Conservation (phyloP, 805 yeast species). For the Ogataea methylovora region DNA sequence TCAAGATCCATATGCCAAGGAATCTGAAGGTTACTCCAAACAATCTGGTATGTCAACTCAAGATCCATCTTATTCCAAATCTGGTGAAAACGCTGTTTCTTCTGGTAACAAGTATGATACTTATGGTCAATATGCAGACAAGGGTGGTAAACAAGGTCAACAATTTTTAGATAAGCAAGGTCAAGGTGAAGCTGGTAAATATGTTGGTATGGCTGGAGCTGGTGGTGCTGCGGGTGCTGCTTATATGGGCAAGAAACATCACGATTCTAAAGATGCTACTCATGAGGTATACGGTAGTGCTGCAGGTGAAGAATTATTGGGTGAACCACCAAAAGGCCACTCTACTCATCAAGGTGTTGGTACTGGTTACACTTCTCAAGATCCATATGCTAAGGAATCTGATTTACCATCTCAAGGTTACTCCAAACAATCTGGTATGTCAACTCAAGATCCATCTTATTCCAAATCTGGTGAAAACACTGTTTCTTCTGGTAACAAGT, state of each 20-base stretch:
- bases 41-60: too few species aligned
- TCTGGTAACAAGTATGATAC: constrained; percentile 3
- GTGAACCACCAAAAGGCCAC: neutral
- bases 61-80: too few species aligned
- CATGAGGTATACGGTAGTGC: neutral
- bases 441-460: too few species aligned
- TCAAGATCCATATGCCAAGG: too few species aligned
- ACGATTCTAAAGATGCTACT: neutral
- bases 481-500: neutral
- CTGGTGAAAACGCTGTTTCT: neutral
- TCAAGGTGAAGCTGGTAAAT: constrained; percentile 6
- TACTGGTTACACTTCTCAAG: too few species aligned
- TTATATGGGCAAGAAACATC: constrained; percentile 1
- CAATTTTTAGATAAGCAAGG: neutral
- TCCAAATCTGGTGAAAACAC: neutral
- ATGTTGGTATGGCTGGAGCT: constrained; percentile 1
- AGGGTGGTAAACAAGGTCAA: constrained; percentile 1
- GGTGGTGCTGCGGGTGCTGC: constrained; percentile 5
- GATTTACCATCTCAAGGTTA: neutral
- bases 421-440: neutral
- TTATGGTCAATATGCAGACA: constrained; percentile 4
- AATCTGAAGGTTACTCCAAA: neutral
- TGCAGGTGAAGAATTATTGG: neutral
- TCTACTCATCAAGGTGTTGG: neutral
- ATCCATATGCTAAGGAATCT: too few species aligned